Conservation (phyloP, 2,329 filamentous ascomycete species). For the Cryphonectria japonica region DNA sequence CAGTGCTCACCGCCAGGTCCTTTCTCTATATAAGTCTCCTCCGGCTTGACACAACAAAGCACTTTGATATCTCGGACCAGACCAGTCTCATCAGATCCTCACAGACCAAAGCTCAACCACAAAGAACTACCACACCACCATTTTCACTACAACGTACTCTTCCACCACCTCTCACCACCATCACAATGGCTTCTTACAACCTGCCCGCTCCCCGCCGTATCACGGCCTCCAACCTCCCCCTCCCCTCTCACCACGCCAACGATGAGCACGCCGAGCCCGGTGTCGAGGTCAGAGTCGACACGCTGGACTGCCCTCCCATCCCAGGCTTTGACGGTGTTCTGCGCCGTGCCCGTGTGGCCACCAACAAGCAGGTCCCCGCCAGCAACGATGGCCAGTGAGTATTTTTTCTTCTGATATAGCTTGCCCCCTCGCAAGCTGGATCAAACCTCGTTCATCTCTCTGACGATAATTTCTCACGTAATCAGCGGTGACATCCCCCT, state of each 20-base stretch:
- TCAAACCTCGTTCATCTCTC: background rate
- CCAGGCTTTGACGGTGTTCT: background rate
- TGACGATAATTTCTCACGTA: background rate
- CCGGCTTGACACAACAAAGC: background rate
- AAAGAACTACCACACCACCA: background rate
- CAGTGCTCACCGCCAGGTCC: background rate
- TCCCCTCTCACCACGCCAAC: background rate
- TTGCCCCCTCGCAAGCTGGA: background rate
- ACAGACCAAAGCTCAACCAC: background rate
- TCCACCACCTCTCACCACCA: background rate
- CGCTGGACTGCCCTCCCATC: conserved; percentile 5
- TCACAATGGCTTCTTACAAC: background rate
- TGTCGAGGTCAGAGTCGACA: conserved; percentile 3
- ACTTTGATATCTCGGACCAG: background rate
- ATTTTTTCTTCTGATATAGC: too few relatives aligned
- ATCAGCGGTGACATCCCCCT: background rate
- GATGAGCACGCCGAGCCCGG: conserved; percentile 8
- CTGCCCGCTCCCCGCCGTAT: conserved; percentile 1
- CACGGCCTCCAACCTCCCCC: conserved; percentile 7
- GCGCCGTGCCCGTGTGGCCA: conserved; percentile 1
- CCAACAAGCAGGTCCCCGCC: conserved; percentile 9
- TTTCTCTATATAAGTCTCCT: background rate
- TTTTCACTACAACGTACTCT: background rate
- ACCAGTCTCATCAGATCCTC: background rate
- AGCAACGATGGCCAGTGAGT: conserved; percentile 9